Evolutionary conservation across 768 basidiomycete genomes (phyloP), one percentile per base, ranked within the genome.

Genomic region (Tephrocybe sp.): DNA sequence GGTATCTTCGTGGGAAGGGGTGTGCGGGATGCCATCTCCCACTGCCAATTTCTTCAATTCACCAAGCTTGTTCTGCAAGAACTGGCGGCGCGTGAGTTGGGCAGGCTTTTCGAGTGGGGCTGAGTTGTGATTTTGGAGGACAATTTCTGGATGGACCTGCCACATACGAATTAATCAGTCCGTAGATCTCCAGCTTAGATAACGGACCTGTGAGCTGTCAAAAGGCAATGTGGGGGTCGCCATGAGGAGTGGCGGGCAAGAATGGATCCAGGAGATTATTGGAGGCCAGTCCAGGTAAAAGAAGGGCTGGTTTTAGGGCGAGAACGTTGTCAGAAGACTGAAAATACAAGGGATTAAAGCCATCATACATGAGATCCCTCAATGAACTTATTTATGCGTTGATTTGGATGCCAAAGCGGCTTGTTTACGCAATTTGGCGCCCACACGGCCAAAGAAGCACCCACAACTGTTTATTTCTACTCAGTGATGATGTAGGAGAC

Each of bases 361-460:
- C 43, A 53, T 57, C 60, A 50, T 57, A 58, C 59, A 60, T 53
- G 49, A 51, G 39, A 57, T 51, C 50, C 50, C 57, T 26, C 47
- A 58, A 48, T 53, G 48, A 48, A 62, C 61, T 59, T 58, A 62
- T 62, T 28, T 26, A 51, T 51, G 28, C 43, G 40, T 38, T 45
- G 39, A 47, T 50, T 12, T 26, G 23, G 53, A 54, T 56, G 63
- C 60, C 62, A 64, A 67, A 61, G 65, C 64, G 64, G 60, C 60
- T 64, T 59, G 63, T 67, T 68, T 68, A 59, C 61, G 61, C 65
- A 74, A 70, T 55, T 55, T 47, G 57, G 58, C 71, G 58, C 68
- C 70, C 69, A 71, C 70, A 72, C 62, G 48, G 62, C 62, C 64
- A 69, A 71, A 69, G 62, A 65, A 55, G 60, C 63, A 63, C 66